These are phyloP conservation scores for Ceratobasidium sp. DNA, from an alignment of 1,284 basidiomycete species.

Conservation along the genomic window DNA sequence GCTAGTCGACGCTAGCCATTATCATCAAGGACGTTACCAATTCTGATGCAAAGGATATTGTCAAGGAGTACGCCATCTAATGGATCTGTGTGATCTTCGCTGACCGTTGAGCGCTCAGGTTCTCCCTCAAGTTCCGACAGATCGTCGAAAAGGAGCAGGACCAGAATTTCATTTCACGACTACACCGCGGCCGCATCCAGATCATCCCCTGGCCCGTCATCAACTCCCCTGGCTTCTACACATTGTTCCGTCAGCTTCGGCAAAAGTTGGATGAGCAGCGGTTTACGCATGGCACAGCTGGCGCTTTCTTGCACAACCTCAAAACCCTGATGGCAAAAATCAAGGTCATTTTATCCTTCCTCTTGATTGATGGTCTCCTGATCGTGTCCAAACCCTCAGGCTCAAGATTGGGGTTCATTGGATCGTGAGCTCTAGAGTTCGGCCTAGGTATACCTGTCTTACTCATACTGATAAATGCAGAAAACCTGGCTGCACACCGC, in stretches of 20 bases:
- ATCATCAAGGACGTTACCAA: conserved; percentile 76
- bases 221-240: conserved; percentile 68
- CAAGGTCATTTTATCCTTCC: conserved; percentile 59
- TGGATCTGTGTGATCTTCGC: not conserved
- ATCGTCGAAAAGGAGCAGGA: conserved; percentile 70
- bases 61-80: conserved; percentile 53
- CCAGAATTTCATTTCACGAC: conserved; percentile 68
- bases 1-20: conserved; percentile 65
- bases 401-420: conserved; percentile 44
- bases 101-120: conserved; percentile 55
- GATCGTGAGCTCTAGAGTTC: conserved; percentile 44
- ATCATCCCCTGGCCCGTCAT: conserved; percentile 77
- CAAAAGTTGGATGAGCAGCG: conserved; percentile 60
- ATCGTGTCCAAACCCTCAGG: not conserved
- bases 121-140: conserved; percentile 64
- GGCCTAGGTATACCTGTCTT: not conserved
- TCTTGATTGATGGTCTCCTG: not conserved
- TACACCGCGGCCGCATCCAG: conserved; percentile 65
- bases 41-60: conserved; percentile 66
- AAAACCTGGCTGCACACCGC: conserved; percentile 46
- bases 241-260: conserved; percentile 62
- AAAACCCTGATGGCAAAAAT: conserved; percentile 75
- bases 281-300: conserved; percentile 62
- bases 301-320: conserved; percentile 66
- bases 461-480: conserved; percentile 13